Evolutionary conservation across 2,329 filamentous ascomycete genomes (phyloP), one percentile per base, ranked within the genome.

Genomic region (Diaporthe helianthi): DNA sequence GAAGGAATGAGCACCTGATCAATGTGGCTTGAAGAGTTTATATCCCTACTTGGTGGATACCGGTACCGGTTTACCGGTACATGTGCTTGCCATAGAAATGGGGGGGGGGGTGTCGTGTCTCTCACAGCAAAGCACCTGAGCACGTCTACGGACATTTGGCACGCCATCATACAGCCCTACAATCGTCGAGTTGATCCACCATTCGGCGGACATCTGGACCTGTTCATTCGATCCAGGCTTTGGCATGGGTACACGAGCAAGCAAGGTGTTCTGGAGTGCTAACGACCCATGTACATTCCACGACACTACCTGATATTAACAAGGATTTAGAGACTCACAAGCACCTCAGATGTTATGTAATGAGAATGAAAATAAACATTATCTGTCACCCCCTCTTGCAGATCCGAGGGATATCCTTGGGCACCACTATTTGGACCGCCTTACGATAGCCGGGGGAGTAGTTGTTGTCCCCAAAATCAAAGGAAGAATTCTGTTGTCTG

Each of bases 21-120:
- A 64, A 51, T 46, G 46, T 33, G 46, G 33, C 44, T 44, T 46
- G 47, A 64, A 38, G 47, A 47, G 60, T 46, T 51, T 41, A 51
- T 52, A 65, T 52, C 19, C 36, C 26, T 52, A 36, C 33, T 26
- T 15, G 47, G 44, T 36, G 44, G 60, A 36, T 38, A 26, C 10
- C 22, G 12, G 13, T 10, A 22, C 13, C 26, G n/a, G n/a, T n/a
- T n/a, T 38, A 26, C 10, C 22, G 12, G 13, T 10, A 22, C 13
- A 19, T 29, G 10, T 53, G 17, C 22, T 44, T 31, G 47, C 17
- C 22, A 15, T 22, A 41, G 31, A 44, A 65, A 53, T 19, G 61
- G 47, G 47, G 47, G 9, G 38, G 61, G 47, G 47, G 47, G 9
- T 24, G 9, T 60, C 38, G 38, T 15, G n/a, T 19, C 55, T 31